Conservation (phyloP, 2,329 filamentous ascomycete genomes). For the Albifimbria verrucaria region DNA sequence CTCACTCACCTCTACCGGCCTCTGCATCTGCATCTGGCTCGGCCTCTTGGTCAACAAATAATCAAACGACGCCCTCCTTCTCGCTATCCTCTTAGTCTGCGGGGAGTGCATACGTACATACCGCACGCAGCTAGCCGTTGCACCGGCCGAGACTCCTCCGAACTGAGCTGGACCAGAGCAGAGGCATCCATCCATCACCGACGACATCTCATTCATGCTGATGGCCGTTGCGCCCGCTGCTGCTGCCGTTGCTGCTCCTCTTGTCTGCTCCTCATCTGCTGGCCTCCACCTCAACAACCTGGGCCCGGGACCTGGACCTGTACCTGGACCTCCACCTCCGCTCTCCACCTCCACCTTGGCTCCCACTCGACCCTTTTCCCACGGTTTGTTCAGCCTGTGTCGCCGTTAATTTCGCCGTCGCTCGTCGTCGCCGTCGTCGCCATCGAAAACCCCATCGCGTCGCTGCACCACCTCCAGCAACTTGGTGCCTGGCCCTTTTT, state of each 20-base stretch:
- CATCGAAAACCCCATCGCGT: not conserved
- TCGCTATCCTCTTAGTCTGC: no score
- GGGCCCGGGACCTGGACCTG: not conserved
- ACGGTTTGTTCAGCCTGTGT: not conserved
- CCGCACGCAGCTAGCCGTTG: no score
- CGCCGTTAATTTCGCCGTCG: not conserved
- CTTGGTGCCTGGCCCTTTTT: conserved; percentile 1
- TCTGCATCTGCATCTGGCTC: no score
- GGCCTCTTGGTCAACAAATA: no score
- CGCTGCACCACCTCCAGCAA: not conserved
- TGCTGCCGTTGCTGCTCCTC: no score
- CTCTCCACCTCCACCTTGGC: not conserved
- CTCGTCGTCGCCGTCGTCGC: not conserved
- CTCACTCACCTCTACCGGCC: no score
- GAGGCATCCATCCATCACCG: no score
- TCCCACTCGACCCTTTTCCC: not conserved
- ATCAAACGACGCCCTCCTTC: no score
- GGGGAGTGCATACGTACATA: no score
- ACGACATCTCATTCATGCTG: not conserved
- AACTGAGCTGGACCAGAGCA: no score
- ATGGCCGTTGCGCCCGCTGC: not conserved
- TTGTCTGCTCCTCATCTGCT: no score
- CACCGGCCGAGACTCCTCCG: no score
- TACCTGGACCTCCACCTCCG: not conserved
- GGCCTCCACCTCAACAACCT: not conserved